Conservation (phyloP, 192 early-diverging fungal genomes). For the Diversispora eburnea region DNA sequence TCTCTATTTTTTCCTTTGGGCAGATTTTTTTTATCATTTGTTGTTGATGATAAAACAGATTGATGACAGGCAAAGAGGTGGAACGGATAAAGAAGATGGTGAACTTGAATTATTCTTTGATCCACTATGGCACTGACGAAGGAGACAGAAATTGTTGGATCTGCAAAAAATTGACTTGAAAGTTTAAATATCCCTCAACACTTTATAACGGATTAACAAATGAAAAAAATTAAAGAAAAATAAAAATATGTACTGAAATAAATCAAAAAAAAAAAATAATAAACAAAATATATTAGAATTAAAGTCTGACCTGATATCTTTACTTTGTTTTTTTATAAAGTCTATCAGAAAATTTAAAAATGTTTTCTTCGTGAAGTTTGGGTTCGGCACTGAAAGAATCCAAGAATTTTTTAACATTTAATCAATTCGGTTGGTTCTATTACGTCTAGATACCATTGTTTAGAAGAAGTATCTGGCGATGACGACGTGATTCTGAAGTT, state of each 20-base stretch:
- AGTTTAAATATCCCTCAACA: constrained; percentile 7
- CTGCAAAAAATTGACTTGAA: constrained; percentile 18
- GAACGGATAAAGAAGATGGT: not conserved
- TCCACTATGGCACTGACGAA: constrained; percentile 4
- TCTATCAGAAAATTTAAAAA: not conserved
- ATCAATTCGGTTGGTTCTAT: constrained; percentile 9
- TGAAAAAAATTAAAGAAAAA: not conserved
- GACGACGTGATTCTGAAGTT: too few relatives aligned
- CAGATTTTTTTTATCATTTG: not conserved
- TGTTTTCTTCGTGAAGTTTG: not conserved
- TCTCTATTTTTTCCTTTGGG: too few relatives aligned
- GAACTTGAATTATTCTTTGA: not conserved
- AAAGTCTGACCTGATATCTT: constrained; percentile 7
- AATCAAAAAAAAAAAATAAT: not conserved
- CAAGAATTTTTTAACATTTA: constrained; percentile 14
- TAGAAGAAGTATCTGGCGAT: too few relatives aligned
- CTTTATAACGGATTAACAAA: not conserved
- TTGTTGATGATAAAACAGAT: not conserved
- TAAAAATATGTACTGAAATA: not conserved
- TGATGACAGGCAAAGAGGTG: not conserved
- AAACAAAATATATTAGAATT: not conserved
- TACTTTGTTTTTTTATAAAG: not conserved
- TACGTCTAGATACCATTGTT: not conserved
- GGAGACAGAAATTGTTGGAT: constrained; percentile 22
- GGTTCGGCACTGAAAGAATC: not conserved